These are phyloP conservation scores for Lyophyllum decastes DNA, from an alignment of 768 basidiomycete species.

Conservation along the genomic window DNA sequence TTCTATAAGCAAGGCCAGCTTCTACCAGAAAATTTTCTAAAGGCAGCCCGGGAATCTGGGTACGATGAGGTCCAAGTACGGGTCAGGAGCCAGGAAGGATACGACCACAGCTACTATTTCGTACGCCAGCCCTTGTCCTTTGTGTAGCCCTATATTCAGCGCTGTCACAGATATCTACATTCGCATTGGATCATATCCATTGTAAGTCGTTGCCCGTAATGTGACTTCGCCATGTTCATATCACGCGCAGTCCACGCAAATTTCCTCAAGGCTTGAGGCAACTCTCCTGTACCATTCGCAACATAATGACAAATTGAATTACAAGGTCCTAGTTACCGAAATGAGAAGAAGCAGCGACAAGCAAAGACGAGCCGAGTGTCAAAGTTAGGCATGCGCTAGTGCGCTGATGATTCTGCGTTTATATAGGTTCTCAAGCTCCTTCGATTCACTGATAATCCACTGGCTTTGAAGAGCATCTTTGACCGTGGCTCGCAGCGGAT, in stretches of 20 bases:
- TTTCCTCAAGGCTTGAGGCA: constrained; percentile 69
- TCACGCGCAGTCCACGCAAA: constrained; percentile 75
- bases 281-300: background rate
- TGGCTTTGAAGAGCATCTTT: constrained; percentile 55
- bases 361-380: constrained; percentile 5
- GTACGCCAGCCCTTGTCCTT: constrained; percentile 33
- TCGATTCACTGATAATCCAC: constrained; percentile 70
- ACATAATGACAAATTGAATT: background rate
- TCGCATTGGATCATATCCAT: constrained; percentile 85
- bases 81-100: constrained; percentile 79
- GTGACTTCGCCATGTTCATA: constrained; percentile 6
- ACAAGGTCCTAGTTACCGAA: constrained; percentile 10
- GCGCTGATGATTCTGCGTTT: constrained; percentile 45
- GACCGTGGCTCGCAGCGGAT: constrained; percentile 62
- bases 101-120: constrained; percentile 91
- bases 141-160: background rate
- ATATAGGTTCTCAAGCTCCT: constrained; percentile 64
- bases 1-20: constrained; percentile 88
- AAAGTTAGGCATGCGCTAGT: constrained; percentile 12
- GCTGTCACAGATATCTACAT: constrained; percentile 77
- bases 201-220: constrained; percentile 50
- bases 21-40: constrained; percentile 85
- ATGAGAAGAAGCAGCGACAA: background rate
- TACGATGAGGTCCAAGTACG: constrained; percentile 75
- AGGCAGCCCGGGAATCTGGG: constrained; percentile 73